Evolutionary conservation across 129 eudicot species (phyloP).

Genomic region (Flaveria ramosissima): DNA sequence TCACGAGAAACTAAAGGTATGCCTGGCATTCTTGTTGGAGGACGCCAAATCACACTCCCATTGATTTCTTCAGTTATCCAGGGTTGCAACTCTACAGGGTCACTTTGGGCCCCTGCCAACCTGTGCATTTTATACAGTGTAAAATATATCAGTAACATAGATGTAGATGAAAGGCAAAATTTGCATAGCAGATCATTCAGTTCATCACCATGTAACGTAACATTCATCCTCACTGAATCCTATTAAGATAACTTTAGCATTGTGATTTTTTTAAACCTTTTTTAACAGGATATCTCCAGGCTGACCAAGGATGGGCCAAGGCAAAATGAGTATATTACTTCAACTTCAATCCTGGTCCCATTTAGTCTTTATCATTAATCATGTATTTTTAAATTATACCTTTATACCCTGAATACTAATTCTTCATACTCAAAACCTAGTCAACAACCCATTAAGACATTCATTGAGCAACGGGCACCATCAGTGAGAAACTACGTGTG

Average conservation of each 20-base stretch:
- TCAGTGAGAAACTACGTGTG: background rate
- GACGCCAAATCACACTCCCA: constrained; percentile 32
- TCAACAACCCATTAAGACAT: background rate
- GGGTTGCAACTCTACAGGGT: constrained; percentile 24
- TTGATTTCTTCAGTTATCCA: constrained; percentile 27
- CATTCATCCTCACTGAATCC: background rate
- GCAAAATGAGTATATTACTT: background rate
- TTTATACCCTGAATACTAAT: background rate
- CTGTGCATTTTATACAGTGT: constrained; percentile 40
- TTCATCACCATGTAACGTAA: background rate
- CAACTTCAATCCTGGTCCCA: background rate
- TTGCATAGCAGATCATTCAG: constrained; percentile 3
- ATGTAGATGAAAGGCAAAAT: constrained; percentile 19
- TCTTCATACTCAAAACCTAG: constrained; percentile 3
- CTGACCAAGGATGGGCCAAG: background rate
- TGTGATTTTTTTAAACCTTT: background rate
- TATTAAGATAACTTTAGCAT: background rate
- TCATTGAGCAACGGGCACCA: background rate
- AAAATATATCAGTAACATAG: background rate
- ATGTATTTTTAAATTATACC: background rate
- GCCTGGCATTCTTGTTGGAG: constrained; percentile 83
- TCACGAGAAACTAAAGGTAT: constrained; percentile 84
- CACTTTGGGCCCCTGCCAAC: constrained; percentile 33
- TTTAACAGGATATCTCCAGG: too few species aligned
- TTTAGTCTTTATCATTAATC: background rate